phyloP scores from a whole-genome alignment of 768 basidiomycete species.

The Mycena metata region DNA sequence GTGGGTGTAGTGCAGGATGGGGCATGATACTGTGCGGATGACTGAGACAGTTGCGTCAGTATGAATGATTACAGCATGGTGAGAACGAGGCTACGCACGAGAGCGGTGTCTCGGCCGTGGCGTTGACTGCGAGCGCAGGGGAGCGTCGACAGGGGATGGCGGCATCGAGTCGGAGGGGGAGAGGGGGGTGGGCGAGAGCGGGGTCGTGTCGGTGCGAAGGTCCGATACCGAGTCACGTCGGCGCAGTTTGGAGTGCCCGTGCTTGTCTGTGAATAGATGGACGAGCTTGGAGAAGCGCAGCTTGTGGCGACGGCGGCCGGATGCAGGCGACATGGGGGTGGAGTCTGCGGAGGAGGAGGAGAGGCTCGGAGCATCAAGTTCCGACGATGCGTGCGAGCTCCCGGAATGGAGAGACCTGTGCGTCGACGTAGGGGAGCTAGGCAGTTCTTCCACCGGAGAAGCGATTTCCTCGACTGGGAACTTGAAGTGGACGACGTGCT shows the following conservation, averaged over 20 bases:
- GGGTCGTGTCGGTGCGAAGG: neutral
- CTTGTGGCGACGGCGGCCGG: conserved; percentile 7
- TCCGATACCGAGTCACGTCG: conserved; percentile 8
- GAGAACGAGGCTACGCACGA: conserved; percentile 18
- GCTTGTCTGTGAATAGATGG: conserved; percentile 31
- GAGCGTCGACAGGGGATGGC: too few relatives aligned
- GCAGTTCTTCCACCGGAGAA: too few relatives aligned
- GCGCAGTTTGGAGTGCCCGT: neutral
- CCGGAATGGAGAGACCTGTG: conserved; percentile 17
- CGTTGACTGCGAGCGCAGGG: conserved; percentile 1
- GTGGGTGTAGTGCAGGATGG: conserved; percentile 26
- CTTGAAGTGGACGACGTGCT: conserved; percentile 12
- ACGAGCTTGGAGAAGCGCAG: conserved; percentile 29
- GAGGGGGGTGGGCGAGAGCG: neutral
- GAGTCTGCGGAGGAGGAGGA: neutral
- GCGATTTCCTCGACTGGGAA: neutral
- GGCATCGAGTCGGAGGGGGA: neutral
- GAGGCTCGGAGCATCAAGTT: conserved; percentile 7
- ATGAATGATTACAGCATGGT: neutral
- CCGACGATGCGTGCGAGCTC: conserved; percentile 5
- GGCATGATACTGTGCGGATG: conserved; percentile 31
- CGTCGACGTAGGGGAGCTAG: conserved; percentile 19
- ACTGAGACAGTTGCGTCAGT: conserved; percentile 9
- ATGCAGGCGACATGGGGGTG: too few relatives aligned
- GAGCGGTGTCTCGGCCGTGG: conserved; percentile 6